These are phyloP conservation scores for Antitrichia curtipendula DNA, from an alignment of 225 moss, liverwort and hornwort species.

Conservation along the genomic window DNA sequence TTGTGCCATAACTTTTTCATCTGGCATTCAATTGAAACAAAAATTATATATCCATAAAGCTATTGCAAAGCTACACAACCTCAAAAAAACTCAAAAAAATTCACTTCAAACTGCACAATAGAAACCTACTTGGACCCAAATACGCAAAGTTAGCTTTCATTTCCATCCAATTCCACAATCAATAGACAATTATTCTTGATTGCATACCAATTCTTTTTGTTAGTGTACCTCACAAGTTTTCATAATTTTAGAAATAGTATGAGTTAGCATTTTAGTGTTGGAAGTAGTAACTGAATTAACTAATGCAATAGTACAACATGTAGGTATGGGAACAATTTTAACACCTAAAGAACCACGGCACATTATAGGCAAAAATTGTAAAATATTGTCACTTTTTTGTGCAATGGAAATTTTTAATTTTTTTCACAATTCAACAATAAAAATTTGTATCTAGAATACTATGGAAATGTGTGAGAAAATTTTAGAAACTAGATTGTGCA, in stretches of 20 bases:
- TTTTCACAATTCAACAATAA: neutral
- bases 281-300: neutral
- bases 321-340: neutral
- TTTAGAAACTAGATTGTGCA: neutral
- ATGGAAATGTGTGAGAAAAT: neutral
- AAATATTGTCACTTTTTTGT: neutral
- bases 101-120: no score
- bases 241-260: neutral
- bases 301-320: no score
- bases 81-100: no score
- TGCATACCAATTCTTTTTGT: neutral
- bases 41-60: no score
- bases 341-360: neutral
- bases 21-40: no score
- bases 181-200: neutral
- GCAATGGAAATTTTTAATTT: neutral
- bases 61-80: no score
- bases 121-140: no score
- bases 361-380: neutral
- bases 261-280: neutral
- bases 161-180: neutral
- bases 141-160: neutral
- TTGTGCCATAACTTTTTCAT: no score
- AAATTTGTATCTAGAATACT: no score
- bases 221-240: neutral